Evolutionary conservation across 1,139 yeast genomes (phyloP), one percentile per base, ranked within the genome.

Genomic region (Geotrichum macrosporum): DNA sequence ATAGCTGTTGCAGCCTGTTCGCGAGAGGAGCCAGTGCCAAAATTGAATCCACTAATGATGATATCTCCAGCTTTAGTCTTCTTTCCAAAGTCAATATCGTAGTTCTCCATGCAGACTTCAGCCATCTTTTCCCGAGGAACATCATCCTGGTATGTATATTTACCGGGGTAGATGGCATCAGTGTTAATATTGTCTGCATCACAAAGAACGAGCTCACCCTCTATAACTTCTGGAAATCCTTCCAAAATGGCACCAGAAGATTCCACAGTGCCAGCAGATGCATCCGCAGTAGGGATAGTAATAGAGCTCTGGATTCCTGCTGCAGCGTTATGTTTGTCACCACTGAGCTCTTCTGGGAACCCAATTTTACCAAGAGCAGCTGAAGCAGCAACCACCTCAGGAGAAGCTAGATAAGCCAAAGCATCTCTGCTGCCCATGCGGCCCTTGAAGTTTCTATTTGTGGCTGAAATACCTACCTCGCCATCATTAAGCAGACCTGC

Each of bases 1-100:
- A 92, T 76, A 3, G 98, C 98, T 98, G 98, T 92, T 50, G 98
- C 97, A 20, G 98, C 98, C 62, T 92, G 98, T 68, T 92, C 98
- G 76, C 98, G 86, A 4, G 96, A 88, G 35, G 97, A 89, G 60
- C 98, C 98, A 73, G 98, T 92, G 56, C 98, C 98, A 65, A 92
- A 92, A 73, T 92, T 92, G 73, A 72, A 94, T 18, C 99, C 99
- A 49, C 92, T 80, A 45, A 92, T 78, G 49, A 92, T 78, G 55
- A 92, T 88, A 66, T 92, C 99, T 48, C 94, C 87, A 5, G 95
- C 77, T 55, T 80, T 74, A 35, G 95, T 86, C 72, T 87, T 88
- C 41, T 69, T 55, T 48, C 83, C 80, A 67, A 92, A 92, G 56
- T 89, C 94, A 16, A 85, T 66, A 67, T 92, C 99, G 67, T 94